phyloP scores from a whole-genome alignment of 163 green algal genomes.

The Scenedesmus sp. region DNA sequence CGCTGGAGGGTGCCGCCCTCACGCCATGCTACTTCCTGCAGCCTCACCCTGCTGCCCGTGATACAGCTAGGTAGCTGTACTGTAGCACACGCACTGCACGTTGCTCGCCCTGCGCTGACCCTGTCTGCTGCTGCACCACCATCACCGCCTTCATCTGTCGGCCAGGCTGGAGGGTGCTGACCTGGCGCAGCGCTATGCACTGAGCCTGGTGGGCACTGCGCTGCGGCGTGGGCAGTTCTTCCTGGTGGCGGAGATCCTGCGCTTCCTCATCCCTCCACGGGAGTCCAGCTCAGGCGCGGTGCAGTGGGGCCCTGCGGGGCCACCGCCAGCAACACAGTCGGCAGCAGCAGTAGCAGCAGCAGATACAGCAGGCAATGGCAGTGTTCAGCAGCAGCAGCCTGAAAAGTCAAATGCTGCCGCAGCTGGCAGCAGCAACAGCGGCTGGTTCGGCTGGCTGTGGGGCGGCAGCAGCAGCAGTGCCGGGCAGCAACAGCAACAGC shows the following conservation, averaged over 20 bases:
- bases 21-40: no score
- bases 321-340: background rate
- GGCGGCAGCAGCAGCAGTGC: constrained; percentile 26
- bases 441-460: constrained; percentile 50
- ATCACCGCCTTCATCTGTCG: background rate
- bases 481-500: background rate
- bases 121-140: background rate
- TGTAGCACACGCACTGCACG: background rate
- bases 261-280: constrained; percentile 81
- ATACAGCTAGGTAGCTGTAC: no score
- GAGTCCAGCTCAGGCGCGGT: constrained; percentile 50
- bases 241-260: constrained; percentile 84
- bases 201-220: constrained; percentile 77
- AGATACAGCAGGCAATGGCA: background rate
- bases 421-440: background rate
- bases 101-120: background rate
- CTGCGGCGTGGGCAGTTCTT: constrained; percentile 74
- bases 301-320: constrained; percentile 34
- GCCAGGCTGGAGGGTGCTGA: constrained; percentile 74
- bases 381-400: background rate
- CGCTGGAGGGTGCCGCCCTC: no score
- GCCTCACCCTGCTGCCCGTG: no score
- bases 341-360: constrained; percentile 7
- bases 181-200: constrained; percentile 70
- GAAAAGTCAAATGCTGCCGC: background rate